A percentile compares a stretch with the other conserved stretches of the same genome.
Evolutionary conservation across 345 rosid species (phyloP).

Genomic region (Fremontodendron californicum): DNA sequence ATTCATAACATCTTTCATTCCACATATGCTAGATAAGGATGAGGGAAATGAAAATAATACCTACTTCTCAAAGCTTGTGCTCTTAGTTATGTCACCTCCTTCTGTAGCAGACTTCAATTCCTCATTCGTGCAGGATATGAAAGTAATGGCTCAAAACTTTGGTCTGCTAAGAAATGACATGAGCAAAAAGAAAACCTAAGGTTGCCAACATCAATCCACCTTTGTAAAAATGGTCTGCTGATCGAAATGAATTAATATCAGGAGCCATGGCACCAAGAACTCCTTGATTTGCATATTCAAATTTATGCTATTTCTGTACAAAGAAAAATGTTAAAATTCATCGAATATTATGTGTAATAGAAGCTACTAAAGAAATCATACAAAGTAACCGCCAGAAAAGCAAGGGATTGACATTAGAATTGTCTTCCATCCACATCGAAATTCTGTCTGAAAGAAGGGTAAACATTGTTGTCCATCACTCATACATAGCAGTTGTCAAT

Average conservation of each 20-base stretch:
- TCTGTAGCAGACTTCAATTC: constrained; percentile 12
- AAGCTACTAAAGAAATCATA: constrained; percentile 12
- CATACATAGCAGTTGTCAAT: constrained; percentile 61
- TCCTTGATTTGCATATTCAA: constrained; percentile 27
- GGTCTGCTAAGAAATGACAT: background rate
- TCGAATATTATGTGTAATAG: background rate
- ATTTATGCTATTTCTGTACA: constrained; percentile 37
- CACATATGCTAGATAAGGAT: no score
- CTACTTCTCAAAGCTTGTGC: no score
- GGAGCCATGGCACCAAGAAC: constrained; percentile 17
- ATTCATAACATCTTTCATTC: no score
- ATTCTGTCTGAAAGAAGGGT: constrained; percentile 52
- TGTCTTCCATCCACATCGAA: constrained; percentile 48
- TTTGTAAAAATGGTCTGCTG: constrained; percentile 21
- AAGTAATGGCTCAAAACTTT: background rate
- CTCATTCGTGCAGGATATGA: constrained; percentile 19
- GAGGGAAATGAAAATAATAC: no score
- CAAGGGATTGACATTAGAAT: constrained; percentile 39
- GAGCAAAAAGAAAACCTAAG: background rate
- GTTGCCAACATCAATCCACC: constrained; percentile 24
- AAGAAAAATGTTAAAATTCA: background rate
- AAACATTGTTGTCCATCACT: constrained; percentile 72
- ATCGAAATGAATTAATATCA: constrained; percentile 23
- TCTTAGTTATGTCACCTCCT: constrained; percentile 18
- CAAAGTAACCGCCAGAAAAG: background rate